phyloP scores from a whole-genome alignment of 208 protist species.

The Acanthamoeba royreba region DNA sequence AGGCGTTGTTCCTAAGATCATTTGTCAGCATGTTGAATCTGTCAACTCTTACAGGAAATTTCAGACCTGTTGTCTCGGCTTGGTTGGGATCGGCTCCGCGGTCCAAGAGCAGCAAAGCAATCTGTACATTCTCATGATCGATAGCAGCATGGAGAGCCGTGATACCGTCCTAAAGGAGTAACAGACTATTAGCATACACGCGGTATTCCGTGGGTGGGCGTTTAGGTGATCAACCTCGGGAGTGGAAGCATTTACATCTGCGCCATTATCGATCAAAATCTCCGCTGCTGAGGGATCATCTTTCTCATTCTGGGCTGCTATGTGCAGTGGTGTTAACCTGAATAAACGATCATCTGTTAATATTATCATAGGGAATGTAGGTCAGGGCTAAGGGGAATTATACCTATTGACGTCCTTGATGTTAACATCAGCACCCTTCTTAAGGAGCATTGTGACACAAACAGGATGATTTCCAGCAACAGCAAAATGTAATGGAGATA shows the following conservation, averaged over 20 bases:
- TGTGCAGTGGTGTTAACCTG: conserved; percentile 1
- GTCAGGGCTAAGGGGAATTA: too few species aligned
- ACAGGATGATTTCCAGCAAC: not conserved
- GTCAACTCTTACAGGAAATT: too few species aligned
- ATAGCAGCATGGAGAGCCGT: conserved; percentile 1
- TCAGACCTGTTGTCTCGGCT: not conserved
- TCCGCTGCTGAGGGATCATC: not conserved
- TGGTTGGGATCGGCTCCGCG: conserved; percentile 29
- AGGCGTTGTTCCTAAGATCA: not conserved
- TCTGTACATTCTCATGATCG: conserved; percentile 4
- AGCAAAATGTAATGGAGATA: conserved; percentile 10
- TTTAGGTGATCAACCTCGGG: not conserved
- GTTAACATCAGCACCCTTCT: conserved; percentile 13
- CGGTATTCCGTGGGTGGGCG: not conserved
- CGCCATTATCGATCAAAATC: not conserved
- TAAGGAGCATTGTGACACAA: not conserved
- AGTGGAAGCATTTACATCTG: not conserved
- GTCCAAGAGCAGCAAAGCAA: not conserved
- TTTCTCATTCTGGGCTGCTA: not conserved
- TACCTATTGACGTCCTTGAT: conserved; percentile 34
- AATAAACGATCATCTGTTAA: too few species aligned
- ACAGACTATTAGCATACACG: not conserved
- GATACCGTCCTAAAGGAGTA: not conserved
- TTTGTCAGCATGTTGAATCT: too few species aligned
- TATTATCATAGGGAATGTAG: too few species aligned